Base-by-base conservation (phyloP, 768 basidiomycete species). In the Boletus rex-veris region DNA sequence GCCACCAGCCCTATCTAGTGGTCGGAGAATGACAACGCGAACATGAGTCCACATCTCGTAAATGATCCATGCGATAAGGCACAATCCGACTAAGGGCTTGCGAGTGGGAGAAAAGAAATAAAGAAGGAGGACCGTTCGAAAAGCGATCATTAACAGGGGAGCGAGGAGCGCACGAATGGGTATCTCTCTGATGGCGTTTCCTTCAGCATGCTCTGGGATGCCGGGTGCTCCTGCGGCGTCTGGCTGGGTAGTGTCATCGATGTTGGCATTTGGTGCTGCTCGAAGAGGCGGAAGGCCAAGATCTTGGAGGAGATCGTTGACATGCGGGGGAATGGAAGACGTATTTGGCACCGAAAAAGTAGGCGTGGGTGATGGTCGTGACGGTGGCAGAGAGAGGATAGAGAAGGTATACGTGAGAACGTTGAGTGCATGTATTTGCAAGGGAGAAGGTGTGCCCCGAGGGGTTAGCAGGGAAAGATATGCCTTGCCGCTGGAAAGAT, bases 41-140 rank as follows among this genome's bases (percentile, higher is more conserved):
- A 90, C 77, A 24, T 84, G 84, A 48, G 78, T 80, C 86, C 86
- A 88, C 33, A 86, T 82, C 67, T 90, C 88, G 65, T 87, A 90
- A 24, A 85, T 51, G 67, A 88, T 80, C 86, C 86, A 90, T 3
- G 75, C 80, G 21, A 84, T 70, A 30, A 90, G 77, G 52, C 89
- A 71, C 37, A 87, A 58, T 35, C 82, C 85, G 54, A 90, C 79
- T 18, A 90, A 65, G 6, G 88, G 88, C 51, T 87, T 86, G 58
- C 85, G 77, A 7, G 85, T 78, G 0, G 88, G 88, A 5, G 85
- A 84, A 62, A 90, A 84, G 67, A 90, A 88, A 68, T 90, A 90
- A 4, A 90, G 74, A 28, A 90, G 73, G 12, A 90, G 74, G 12
- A 80, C 60, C 4, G 84, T 87, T 49, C 88, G 84, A 62, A 90